Evolutionary conservation across 768 basidiomycete genomes (phyloP), one percentile per base, ranked within the genome.

Genomic region (Leucocoprinus leucothites): DNA sequence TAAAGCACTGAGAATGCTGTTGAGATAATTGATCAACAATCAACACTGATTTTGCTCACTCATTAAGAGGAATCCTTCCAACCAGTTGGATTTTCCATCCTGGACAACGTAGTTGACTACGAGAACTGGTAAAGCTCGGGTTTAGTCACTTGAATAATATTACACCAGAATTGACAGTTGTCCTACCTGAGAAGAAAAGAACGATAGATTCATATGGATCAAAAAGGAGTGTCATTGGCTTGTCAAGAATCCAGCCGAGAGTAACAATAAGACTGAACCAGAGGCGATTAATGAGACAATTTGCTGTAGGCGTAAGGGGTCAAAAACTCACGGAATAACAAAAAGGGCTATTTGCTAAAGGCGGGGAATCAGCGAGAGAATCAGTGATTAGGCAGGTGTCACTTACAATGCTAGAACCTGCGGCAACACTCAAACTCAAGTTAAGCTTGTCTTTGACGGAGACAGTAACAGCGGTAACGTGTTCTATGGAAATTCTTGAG

Each of bases 391-490:
- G 47, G 13, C 31, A 26, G 44, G 5, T 31, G 42, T 18, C 31
- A 31, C 86, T 65, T 64, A 90, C 88, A 34, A 91, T 86, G 59
- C 86, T 87, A 1, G 87, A 88, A 44, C 93, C 90, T 16, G 93
- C 89, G n/a, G 94, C 91, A 19, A 96, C 91, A 22, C 89, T 86
- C 53, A 97, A 75, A 64, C 89, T 91, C 5, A 97, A 79, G 43
- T 90, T 90, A 19, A 97, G 73, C 67, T 95, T 93, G 69, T 87
- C 84, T 70, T 95, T 95, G 56, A 92, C 87, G 0, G 94, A 91
- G 6, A 94, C 94, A 1, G 88, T 87, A 24, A 97, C 91, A 13
- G 94, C 94, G 2, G 93, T 97, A 36, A 86, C 87, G 65, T 95
- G 94, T 65, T 97, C 94, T 74, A 65, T 7, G 1, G 19, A 18